phyloP scores from a whole-genome alignment of 2,329 filamentous ascomycete genomes.

The Diplodia intermedia region DNA sequence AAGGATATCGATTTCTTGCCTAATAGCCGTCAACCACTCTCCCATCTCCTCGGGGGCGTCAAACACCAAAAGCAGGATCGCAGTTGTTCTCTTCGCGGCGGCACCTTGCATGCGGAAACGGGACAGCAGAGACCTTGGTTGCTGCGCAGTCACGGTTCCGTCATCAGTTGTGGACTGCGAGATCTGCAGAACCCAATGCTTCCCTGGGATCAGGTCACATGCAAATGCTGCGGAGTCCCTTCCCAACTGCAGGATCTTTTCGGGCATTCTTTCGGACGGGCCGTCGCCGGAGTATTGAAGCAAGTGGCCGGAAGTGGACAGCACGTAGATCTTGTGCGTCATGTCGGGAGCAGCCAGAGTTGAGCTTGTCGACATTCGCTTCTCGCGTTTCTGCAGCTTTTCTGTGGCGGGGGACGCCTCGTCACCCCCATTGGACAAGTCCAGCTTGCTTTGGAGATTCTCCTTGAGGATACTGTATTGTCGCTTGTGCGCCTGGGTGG shows the following conservation, averaged over 20 bases:
- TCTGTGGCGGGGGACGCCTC: constrained; percentile 41
- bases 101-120: constrained; percentile 66
- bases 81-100: constrained; percentile 62
- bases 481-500: constrained; percentile 61
- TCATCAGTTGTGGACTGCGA: constrained; percentile 70
- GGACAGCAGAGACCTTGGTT: constrained; percentile 69
- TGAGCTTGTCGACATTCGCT: constrained; percentile 45
- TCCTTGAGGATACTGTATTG: constrained; percentile 54
- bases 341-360: constrained; percentile 63
- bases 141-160: constrained; percentile 55
- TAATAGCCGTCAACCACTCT: constrained; percentile 72
- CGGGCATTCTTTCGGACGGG: constrained; percentile 72
- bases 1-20: constrained; percentile 72
- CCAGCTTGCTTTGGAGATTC: constrained; percentile 43
- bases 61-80: constrained; percentile 75
- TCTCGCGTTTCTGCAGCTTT: constrained; percentile 52
- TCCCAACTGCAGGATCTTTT: constrained; percentile 75
- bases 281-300: constrained; percentile 77
- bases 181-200: constrained; percentile 80
- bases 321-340: constrained; percentile 74
- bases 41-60: constrained; percentile 78
- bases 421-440: constrained; percentile 35
- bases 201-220: constrained; percentile 78
- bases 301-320: constrained; percentile 74
- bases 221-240: constrained; percentile 80